Conservation (phyloP, 768 basidiomycete genomes). For the Clathrus columnatus region DNA sequence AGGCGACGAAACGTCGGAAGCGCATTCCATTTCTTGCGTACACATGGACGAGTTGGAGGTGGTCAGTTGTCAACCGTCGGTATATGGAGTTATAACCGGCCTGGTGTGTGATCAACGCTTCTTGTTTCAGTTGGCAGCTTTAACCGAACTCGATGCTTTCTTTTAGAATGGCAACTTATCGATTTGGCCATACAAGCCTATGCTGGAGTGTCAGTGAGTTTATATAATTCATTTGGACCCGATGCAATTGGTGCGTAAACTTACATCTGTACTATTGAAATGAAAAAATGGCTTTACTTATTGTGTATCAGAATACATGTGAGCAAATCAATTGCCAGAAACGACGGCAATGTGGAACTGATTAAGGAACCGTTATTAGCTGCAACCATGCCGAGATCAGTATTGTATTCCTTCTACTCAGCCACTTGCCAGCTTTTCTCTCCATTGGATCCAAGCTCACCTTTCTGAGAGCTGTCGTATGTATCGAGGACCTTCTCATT, state of each 20-base stretch:
- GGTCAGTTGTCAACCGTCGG: conserved; percentile 69
- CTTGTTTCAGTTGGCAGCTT: neutral
- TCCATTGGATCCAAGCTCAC: conserved; percentile 55
- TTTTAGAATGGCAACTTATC: conserved; percentile 86
- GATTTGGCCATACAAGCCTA: conserved; percentile 79
- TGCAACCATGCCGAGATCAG: conserved; percentile 78
- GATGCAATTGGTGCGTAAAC: conserved; percentile 82
- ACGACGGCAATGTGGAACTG: too few species aligned
- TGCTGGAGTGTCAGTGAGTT: conserved; percentile 69
- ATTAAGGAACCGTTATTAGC: too few species aligned
- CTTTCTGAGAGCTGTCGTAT: conserved; percentile 67
- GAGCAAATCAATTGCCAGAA: conserved; percentile 20
- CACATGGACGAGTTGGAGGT: conserved; percentile 50
- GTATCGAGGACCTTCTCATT: conserved; percentile 51
- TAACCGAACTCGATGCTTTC: conserved; percentile 11
- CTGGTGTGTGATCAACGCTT: conserved; percentile 48
- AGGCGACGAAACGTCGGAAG: conserved; percentile 69
- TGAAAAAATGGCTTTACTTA: conserved; percentile 19
- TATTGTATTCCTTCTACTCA: conserved; percentile 63
- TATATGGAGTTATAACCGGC: conserved; percentile 74
- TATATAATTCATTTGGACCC: conserved; percentile 92
- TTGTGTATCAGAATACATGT: conserved; percentile 62
- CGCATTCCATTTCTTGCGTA: conserved; percentile 58
- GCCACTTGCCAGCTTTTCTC: conserved; percentile 71
- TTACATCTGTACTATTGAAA: conserved; percentile 1